Percentiles rank a stretch among this genome's conserved stretches.
Evolutionary conservation across 768 basidiomycete genomes (phyloP).

Genomic region (Gymnopilus dilepis): DNA sequence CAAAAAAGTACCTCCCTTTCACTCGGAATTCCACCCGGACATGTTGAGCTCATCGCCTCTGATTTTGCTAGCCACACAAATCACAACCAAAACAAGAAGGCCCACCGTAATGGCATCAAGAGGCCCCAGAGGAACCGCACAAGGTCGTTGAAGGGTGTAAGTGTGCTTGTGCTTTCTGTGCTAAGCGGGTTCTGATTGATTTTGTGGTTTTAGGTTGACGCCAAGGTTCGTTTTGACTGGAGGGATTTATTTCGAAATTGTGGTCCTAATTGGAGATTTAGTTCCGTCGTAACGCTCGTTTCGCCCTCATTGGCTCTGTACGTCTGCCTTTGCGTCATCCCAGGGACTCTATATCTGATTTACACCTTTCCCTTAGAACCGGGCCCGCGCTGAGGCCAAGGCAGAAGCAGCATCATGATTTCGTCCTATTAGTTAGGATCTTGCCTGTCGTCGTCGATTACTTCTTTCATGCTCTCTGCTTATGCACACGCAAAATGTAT

Average conservation of each 20-base stretch:
- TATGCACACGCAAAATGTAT: constrained; percentile 6
- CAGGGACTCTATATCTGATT: constrained; percentile 7
- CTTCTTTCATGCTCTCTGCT: constrained; percentile 4
- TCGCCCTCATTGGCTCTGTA: constrained; percentile 78
- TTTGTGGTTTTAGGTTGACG: constrained; percentile 62
- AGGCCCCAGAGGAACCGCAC: constrained; percentile 74
- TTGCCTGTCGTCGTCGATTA: constrained; percentile 7
- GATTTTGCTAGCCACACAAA: constrained; percentile 72
- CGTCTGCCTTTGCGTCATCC: constrained; percentile 31
- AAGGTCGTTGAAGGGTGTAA: constrained; percentile 89
- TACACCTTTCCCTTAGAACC: constrained; percentile 49
- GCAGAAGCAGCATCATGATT: constrained; percentile 43
- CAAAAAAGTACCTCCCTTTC: constrained; percentile 81
- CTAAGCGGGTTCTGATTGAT: constrained; percentile 10
- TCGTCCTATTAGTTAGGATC: constrained; percentile 1
- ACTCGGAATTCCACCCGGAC: neutral
- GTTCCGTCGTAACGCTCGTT: constrained; percentile 86
- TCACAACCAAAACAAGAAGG: constrained; percentile 97
- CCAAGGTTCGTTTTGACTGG: constrained; percentile 59
- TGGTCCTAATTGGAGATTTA: constrained; percentile 34
- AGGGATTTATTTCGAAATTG: constrained; percentile 8
- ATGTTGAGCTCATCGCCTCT: constrained; percentile 7
- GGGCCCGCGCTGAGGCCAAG: constrained; percentile 68
- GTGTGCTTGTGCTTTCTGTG: constrained; percentile 39
- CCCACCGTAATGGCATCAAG: constrained; percentile 98